Evolutionary conservation across 2,329 filamentous ascomycete species (phyloP), one percentile per base, ranked within the genome.

Genomic region (Fusarium anthophilum): DNA sequence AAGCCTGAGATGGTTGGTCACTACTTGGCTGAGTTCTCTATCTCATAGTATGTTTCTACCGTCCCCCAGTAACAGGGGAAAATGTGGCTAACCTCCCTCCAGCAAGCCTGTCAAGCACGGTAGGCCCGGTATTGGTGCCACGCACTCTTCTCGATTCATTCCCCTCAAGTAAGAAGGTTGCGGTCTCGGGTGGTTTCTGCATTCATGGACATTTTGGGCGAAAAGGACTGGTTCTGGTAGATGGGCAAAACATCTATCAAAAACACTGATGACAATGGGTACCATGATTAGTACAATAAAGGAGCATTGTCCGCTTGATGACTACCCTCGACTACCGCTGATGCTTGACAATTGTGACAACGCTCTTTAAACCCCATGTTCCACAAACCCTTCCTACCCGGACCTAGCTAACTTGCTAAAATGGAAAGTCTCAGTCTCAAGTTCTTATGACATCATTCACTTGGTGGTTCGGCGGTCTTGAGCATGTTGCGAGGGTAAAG

Each of bases 1-100:
- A 98, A 98, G 93, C 96, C 96, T 82, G 96, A 99, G 91, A 99
- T 99, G 96, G 96, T 99, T 87, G 96, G 96, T 86, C 96, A 98
- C 91, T 98, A 98, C 91, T 91, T 99, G 80, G 96, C 91, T 84
- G 96, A 99, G 89, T 99, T 99, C 92, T 98, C 95, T 80, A 99
- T 99, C 90, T 96, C 96, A 90, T 99, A 99, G 94, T 97, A 93
- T 82, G 94, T 94, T 78, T 45, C 37, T 22, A 20, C 8, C 8
- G 5, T 41, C 28, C 17, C 10, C 35, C 35, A 28, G 37, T 6
- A 28, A 39, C 20, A 20, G 45, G 26, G 17, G 8, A 15, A 37
- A 38, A 37, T 38, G 24, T 55, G 70, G 75, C 90, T 93, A 85
- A 93, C 87, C 78, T 65, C 55, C 14, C 56, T 45, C 70, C 82